A percentile compares a stretch with the other conserved stretches of the same genome.
phyloP scores from a whole-genome alignment of 1,139 yeast genomes.

The Trichomonascaceae sp. region DNA sequence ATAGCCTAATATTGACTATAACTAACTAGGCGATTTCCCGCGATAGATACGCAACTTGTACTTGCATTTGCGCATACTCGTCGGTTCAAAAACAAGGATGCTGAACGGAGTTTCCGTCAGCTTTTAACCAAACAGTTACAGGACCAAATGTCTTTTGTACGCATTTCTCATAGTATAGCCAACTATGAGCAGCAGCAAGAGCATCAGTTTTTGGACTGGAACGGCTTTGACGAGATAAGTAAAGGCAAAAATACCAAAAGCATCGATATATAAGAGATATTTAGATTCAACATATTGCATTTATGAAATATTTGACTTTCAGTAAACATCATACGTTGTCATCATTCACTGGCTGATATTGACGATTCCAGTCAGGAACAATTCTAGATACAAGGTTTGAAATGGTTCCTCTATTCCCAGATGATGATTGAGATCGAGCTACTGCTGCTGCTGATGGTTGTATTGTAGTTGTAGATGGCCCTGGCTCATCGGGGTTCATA shows the following conservation, averaged over 20 bases:
- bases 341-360: conserved; percentile 7
- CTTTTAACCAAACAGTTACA: background rate
- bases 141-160: conserved; percentile 8
- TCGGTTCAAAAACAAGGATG: background rate
- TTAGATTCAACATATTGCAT: background rate
- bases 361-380: conserved; percentile 3
- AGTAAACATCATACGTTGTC: no score
- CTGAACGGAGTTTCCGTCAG: background rate
- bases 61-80: background rate
- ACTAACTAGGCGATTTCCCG: background rate
- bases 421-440: conserved; percentile 21
- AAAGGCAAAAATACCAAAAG: no score
- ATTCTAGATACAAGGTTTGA: conserved; percentile 4
- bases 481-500: conserved; percentile 13
- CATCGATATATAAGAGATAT: no score
- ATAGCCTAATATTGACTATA: background rate
- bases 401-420: conserved; percentile 11
- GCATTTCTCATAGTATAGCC: conserved; percentile 6
- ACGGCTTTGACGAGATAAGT: conserved; percentile 15
- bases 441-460: conserved; percentile 28
- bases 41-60: background rate
- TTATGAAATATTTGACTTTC: no score
- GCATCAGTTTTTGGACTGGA: conserved; percentile 13
- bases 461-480: conserved; percentile 18
- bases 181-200: conserved; percentile 7